phyloP scores from a whole-genome alignment of 148 eudicot species.

The Vaccinium vitisidaea region DNA sequence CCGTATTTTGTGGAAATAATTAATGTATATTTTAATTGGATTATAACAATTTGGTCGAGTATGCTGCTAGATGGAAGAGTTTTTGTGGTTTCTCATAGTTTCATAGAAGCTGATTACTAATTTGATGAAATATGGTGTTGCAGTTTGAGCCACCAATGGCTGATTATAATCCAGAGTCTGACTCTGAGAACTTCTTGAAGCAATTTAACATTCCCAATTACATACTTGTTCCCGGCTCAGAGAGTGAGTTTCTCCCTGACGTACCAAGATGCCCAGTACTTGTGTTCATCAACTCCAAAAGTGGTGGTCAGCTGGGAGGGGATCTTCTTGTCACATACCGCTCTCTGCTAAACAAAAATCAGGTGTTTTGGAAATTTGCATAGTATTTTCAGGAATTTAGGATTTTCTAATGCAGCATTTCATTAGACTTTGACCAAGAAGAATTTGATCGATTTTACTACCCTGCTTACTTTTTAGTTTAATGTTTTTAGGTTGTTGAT shows the following conservation, averaged over 20 bases:
- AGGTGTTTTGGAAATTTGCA: constrained; percentile 37
- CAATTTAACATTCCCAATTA: constrained; percentile 69
- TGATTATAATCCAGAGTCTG: constrained; percentile 26
- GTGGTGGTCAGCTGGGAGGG: constrained; percentile 99
- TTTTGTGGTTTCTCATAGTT: not conserved
- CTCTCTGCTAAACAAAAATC: constrained; percentile 60
- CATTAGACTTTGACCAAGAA: not conserved
- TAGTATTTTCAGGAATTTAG: not conserved
- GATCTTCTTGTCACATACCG: constrained; percentile 77
- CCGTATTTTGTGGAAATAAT: not conserved
- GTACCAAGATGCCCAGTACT: constrained; percentile 68
- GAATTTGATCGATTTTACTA: not conserved
- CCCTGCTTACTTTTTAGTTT: not conserved
- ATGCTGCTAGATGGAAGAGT: not conserved
- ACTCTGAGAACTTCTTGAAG: constrained; percentile 29
- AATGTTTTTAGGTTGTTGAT: constrained; percentile 52
- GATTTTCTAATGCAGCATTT: not conserved
- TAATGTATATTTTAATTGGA: not conserved
- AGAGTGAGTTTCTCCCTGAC: constrained; percentile 29
- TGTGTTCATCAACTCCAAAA: constrained; percentile 85
- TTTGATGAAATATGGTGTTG: constrained; percentile 14
- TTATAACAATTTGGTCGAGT: not conserved
- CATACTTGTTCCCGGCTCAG: constrained; percentile 44
- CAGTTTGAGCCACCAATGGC: constrained; percentile 42
- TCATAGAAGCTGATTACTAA: not conserved